phyloP scores from a whole-genome alignment of 331 rosid genomes.

The Quercus phellos region DNA sequence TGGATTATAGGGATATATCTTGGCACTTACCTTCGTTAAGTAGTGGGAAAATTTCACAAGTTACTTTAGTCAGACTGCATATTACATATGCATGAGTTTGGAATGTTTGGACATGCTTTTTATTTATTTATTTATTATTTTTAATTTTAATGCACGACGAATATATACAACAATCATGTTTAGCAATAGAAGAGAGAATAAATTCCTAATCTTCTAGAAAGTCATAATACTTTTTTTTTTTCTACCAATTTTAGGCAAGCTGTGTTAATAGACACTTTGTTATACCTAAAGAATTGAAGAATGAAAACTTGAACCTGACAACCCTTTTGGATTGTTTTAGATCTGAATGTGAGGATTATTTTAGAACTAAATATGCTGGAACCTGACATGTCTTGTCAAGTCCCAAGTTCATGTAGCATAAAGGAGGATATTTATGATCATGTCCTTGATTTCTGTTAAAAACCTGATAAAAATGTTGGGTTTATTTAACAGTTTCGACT shows the following conservation, averaged over 20 bases:
- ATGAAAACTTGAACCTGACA: not conserved
- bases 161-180: not conserved
- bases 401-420: not conserved
- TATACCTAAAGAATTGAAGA: constrained; percentile 5
- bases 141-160: not conserved
- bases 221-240: not conserved
- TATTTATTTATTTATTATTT: not conserved
- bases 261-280: not conserved
- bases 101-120: not conserved
- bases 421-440: not conserved
- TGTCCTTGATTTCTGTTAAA: not conserved
- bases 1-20: not conserved
- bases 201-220: not conserved
- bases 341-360: not conserved
- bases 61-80: not conserved
- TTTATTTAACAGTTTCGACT: constrained; percentile 19
- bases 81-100: not conserved
- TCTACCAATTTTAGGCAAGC: not conserved
- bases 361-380: not conserved
- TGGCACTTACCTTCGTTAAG: not conserved
- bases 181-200: not conserved
- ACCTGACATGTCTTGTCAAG: not conserved
- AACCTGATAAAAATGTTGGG: not conserved
- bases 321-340: not conserved
- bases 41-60: not conserved